Percentiles rank a stretch among this genome's conserved stretches.
Conservation (phyloP, 2,329 filamentous ascomycete genomes). For the Ascochyta pisi region DNA sequence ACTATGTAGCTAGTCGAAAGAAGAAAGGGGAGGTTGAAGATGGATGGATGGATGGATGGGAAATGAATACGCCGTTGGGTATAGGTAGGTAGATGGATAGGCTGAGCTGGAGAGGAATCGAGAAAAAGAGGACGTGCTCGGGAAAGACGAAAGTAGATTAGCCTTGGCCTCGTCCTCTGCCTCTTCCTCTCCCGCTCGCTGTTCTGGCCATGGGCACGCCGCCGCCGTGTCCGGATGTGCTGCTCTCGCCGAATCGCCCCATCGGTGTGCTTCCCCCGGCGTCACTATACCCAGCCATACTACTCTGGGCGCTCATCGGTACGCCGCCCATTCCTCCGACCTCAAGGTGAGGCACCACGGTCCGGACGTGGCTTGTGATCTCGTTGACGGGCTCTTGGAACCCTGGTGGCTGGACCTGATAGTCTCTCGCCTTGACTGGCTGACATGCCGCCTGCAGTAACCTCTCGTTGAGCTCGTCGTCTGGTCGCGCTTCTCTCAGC, state of each 20-base stretch:
- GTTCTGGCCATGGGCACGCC: slow-evolving; percentile 47
- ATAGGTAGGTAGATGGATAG: too few relatives aligned
- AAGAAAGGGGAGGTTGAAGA: too few relatives aligned
- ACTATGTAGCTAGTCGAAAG: too few relatives aligned
- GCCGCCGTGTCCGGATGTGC: slow-evolving; percentile 32
- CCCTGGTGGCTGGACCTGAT: slow-evolving; percentile 44
- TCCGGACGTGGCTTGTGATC: slow-evolving; percentile 41
- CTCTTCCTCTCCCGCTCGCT: slow-evolving; percentile 47
- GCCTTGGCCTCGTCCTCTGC: slow-evolving; percentile 34
- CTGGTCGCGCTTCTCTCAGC: slow-evolving; percentile 46
- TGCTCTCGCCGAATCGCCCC: slow-evolving; percentile 42
- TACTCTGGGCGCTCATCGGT: slow-evolving; percentile 51
- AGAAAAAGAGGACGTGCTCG: too few relatives aligned
- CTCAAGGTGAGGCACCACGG: slow-evolving; percentile 43
- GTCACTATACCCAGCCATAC: slow-evolving; percentile 46
- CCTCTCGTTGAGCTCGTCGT: slow-evolving; percentile 49
- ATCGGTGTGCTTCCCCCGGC: slow-evolving; percentile 46
- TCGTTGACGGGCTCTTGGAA: slow-evolving; percentile 41
- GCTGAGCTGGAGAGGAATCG: too few relatives aligned
- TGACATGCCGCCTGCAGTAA: slow-evolving; percentile 46
- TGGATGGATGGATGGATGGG: too few relatives aligned
- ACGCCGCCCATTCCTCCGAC: slow-evolving; percentile 43
- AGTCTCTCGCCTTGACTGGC: slow-evolving; percentile 43
- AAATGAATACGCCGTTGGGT: too few relatives aligned
- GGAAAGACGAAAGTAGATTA: too few relatives aligned